Base-by-base conservation (phyloP, 2,329 filamentous ascomycete species). In the Aspergillus sp. region DNA sequence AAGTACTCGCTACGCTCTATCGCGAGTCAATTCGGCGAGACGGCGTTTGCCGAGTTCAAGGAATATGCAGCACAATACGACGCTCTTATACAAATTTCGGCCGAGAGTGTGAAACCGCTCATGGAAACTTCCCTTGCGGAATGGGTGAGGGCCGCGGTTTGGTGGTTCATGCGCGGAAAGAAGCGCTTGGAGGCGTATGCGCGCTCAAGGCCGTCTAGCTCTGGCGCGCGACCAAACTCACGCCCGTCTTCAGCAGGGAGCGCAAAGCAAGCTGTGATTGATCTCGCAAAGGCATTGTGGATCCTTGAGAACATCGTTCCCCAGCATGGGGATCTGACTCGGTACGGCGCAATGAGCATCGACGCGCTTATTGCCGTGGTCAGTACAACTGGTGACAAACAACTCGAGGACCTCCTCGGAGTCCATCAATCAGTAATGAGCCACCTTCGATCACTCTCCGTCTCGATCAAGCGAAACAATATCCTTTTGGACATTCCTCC, bases 121-220 rank as follows among this genome's bases (percentile, higher is more conserved):
- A 82, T 86, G 59, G 83, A 84, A 31, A 89, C 86, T 54, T 81
- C 87, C 0, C 82, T 89, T 0, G 82, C 84, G 51, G 87, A 92
- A 62, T 89, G 93, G 80, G 82, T 90, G 9, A 85, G 91, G 61
- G 89, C 88, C 25, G 89, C 87, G 3, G 81, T 91, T 0, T 97
- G 93, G 93, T 97, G 93, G 93, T 96, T 97, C 71, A 74, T 96
- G 50, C 90, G 87, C 68, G 93, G 93, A 22, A 88, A 93, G 64
- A 86, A 89, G 71, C 87, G 88, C 9, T 82, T 97, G 55, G 93
- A 97, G 74, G 77, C 80, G 13, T 82, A 89, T 45, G 88, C 96
- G 51, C 85, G 91, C 63, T 88, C 87, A 56, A 84, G 86, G 7
- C 84, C 88, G 31, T 78, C 81, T 41, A 82, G 77, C 47, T 81